A percentile compares a stretch with the other conserved stretches of the same genome.
phyloP scores from a whole-genome alignment of 768 basidiomycete species.

The Pluteus cervinus region DNA sequence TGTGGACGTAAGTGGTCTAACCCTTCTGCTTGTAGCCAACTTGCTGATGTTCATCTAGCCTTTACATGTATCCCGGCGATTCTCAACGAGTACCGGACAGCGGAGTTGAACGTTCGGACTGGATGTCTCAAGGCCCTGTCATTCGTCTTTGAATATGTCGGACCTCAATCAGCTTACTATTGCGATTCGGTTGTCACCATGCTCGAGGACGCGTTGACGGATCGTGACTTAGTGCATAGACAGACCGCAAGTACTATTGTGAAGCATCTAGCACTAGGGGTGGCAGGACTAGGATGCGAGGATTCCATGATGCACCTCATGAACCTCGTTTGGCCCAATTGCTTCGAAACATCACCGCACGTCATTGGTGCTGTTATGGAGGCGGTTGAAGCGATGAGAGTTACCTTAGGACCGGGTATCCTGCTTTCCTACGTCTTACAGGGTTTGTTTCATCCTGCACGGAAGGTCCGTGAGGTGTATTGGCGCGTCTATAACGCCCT shows the following conservation, averaged over 20 bases:
- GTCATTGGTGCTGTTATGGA: conserved; percentile 99
- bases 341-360: conserved; percentile 97
- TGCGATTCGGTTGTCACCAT: conserved; percentile 96
- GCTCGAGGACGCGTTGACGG: conserved; percentile 97
- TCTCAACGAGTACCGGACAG: conserved; percentile 96
- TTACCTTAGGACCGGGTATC: conserved; percentile 91
- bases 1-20: conserved; percentile 65
- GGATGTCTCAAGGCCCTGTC: conserved; percentile 98
- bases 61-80: conserved; percentile 99
- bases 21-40: no score
- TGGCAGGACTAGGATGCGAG: conserved; percentile 95
- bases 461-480: conserved; percentile 96
- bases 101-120: conserved; percentile 96
- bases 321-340: conserved; percentile 99
- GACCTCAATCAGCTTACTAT: conserved; percentile 94
- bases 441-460: conserved; percentile 94
- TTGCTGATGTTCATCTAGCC: conserved; percentile 31
- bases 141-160: conserved; percentile 99
- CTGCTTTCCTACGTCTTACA: conserved; percentile 90
- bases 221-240: conserved; percentile 96
- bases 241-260: conserved; percentile 98
- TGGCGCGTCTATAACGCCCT: conserved; percentile 96
- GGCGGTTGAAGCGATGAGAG: conserved; percentile 95
- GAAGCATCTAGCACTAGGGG: conserved; percentile 94
- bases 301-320: conserved; percentile 97